Evolutionary conservation across 306 rosid species (phyloP), one percentile per base, ranked within the genome.

Genomic region (Prunus campanulata): DNA sequence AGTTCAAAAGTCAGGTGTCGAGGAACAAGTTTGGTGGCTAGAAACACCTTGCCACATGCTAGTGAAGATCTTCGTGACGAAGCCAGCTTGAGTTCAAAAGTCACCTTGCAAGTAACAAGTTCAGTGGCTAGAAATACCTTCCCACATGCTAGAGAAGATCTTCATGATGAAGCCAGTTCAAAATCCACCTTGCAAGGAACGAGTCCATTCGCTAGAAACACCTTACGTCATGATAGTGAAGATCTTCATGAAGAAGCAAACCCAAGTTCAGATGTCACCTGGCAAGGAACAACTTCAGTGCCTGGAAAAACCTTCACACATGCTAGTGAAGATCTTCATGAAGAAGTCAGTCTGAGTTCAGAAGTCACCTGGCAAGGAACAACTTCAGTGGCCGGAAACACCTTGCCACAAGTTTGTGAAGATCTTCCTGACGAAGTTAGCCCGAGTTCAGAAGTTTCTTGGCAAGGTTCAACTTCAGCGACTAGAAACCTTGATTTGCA

Each of bases 401-500:
- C 52, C 12, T 48, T 48, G 15, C 15, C 52, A 11, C 52, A 48
- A 48, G 16, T 13, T 48, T 10, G 52, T 10, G 52, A 48, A 48
- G 52, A 48, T 66, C 29, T 22, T 32, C 48, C 15, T 8, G 72
- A 65, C 62, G 55, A 83, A 69, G 56, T 48, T n/a, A 68, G 2
- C 69, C 71, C 72, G 63, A 76, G 77, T 74, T 82, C 85, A 39
- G 69, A 74, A 35, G 32, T 35, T 27, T 49, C 47, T 29, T 24
- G 39, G 22, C 85, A 77, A 73, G 85, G 70, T 79, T 81, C 71
- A 57, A 20, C 55, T 54, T 68, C 72, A 5, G 77, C 69, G 80
- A 66, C 74, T 72, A 73, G 68, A 29, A 77, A 46, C 12, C 20
- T 64, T 73, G 77, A 59, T 11, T 46, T 71, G 8, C 82, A 76